Evolutionary conservation across 495 filamentous ascomycete species (phyloP).

Genomic region (Xylaria longipes): DNA sequence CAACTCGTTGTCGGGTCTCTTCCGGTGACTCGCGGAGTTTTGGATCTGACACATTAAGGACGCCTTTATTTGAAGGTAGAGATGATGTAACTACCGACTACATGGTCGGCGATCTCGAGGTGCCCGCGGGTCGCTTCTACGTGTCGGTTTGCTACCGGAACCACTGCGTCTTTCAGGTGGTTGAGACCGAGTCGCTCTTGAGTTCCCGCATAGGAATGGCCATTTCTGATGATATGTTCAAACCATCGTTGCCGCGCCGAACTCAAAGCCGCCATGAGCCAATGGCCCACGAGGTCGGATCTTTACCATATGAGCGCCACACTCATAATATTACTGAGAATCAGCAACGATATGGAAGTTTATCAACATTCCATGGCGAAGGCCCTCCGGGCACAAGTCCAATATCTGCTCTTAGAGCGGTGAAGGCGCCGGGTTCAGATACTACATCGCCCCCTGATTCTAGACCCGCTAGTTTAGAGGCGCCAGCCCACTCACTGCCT

Average conservation of each 20-base stretch:
- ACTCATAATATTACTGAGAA: slow-evolving; percentile 62
- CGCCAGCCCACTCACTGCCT: slow-evolving; percentile 53
- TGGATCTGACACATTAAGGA: slow-evolving; percentile 68
- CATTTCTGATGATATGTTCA: slow-evolving; percentile 84
- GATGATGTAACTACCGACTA: slow-evolving; percentile 75
- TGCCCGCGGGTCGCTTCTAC: slow-evolving; percentile 83
- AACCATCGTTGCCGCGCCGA: slow-evolving; percentile 66
- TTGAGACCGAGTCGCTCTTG: slow-evolving; percentile 86
- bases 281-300: slow-evolving; percentile 67
- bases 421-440: slow-evolving; percentile 61
- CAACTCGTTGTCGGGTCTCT: slow-evolving; percentile 79
- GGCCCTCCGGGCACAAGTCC: slow-evolving; percentile 81
- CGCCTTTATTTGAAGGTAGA: slow-evolving; percentile 72
- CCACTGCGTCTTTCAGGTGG: slow-evolving; percentile 88
- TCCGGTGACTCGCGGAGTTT: slow-evolving; percentile 59
- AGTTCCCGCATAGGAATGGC: slow-evolving; percentile 94
- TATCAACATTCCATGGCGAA: slow-evolving; percentile 90
- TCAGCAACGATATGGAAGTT: slow-evolving; percentile 85
- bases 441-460: slow-evolving; percentile 69
- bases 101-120: slow-evolving; percentile 79
- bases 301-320: slow-evolving; percentile 66
- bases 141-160: slow-evolving; percentile 83
- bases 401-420: slow-evolving; percentile 80
- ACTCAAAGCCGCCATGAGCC: slow-evolving; percentile 47
- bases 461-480: slow-evolving; percentile 57